phyloP scores from a whole-genome alignment of 2,329 filamentous ascomycete genomes.

The Rhexocercosporidium sp. region DNA sequence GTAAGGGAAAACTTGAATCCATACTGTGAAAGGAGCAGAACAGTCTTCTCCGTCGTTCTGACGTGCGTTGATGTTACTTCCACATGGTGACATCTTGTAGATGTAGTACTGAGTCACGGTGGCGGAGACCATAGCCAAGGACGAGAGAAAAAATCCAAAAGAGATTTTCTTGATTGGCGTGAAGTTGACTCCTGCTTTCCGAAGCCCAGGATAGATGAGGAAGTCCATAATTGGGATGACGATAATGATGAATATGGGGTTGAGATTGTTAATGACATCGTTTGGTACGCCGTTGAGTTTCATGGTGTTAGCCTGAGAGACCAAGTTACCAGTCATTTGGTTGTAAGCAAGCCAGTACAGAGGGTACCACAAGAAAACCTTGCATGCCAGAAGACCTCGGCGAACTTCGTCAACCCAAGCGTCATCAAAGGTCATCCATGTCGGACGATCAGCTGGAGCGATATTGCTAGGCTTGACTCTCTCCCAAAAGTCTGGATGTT shows the following conservation, averaged over 20 bases:
- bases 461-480: constrained; percentile 60
- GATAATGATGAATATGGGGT: constrained; percentile 63
- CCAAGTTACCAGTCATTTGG: constrained; percentile 71
- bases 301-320: constrained; percentile 63
- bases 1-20: constrained; percentile 56
- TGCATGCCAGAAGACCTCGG: constrained; percentile 63
- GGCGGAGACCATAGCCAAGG: constrained; percentile 60
- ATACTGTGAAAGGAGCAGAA: constrained; percentile 54
- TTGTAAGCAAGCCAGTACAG: constrained; percentile 54
- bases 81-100: constrained; percentile 60
- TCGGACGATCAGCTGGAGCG: constrained; percentile 64
- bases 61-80: constrained; percentile 50
- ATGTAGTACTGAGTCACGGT: constrained; percentile 62
- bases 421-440: constrained; percentile 82
- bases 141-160: constrained; percentile 58
- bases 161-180: constrained; percentile 61
- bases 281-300: constrained; percentile 58
- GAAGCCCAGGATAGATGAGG: constrained; percentile 62
- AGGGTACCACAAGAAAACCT: constrained; percentile 73
- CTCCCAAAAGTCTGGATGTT: constrained; percentile 62
- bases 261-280: constrained; percentile 64
- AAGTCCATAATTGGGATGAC: constrained; percentile 57
- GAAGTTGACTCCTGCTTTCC: constrained; percentile 57
- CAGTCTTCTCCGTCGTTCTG: constrained; percentile 39
- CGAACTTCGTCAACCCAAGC: constrained; percentile 73